Evolutionary conservation across 1,284 basidiomycete genomes (phyloP), one percentile per base, ranked within the genome.

Genomic region (Porogramme epimiltina): DNA sequence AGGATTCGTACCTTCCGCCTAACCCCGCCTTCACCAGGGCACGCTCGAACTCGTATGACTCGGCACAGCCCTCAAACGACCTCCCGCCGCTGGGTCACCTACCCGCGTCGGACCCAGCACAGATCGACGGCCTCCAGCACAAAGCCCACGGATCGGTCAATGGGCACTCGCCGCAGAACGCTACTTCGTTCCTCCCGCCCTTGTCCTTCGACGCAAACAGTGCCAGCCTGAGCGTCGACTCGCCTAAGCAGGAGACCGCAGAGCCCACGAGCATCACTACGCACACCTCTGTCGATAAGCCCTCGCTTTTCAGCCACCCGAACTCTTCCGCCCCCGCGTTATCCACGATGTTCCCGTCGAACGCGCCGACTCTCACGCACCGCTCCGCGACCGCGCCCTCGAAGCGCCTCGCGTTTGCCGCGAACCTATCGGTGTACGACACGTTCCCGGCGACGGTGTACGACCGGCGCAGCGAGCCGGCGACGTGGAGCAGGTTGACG

Each of bases 401-500:
- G 64, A 93, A 91, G 70, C 78, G 82, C 45, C 73, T 98, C 33
- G 81, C 89, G 47, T 99, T 98, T 74, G 95, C 95, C 26, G 89
- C 85, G 42, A 95, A 94, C 67, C 76, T 97, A 65, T 93, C 91
- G 28, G 92, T 98, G 45, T 98, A 98, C 67, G 92, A 95, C 69
- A 99, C 96, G 6, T 98, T 98, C 79, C 87, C 93, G 39, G 74
- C 93, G 10, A 79, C 81, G 38, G 88, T 95, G 50, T 99, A 99
- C 71, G 96, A 99, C 72, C 81, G 96, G 48, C 79, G 95, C 57
- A 95, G 92, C 62, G 96, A 98, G 72, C 93, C 93, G 24, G 95
- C 95, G 42, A 98, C 96, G 19, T 98, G 95, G 86, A 98, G 95
- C 74, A 82, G 93, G 28, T 74, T 99, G 63, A 99, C 96, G 46